Conservation (phyloP, 495 filamentous ascomycete genomes). For the Hyphodiscus hymeniophilus region DNA sequence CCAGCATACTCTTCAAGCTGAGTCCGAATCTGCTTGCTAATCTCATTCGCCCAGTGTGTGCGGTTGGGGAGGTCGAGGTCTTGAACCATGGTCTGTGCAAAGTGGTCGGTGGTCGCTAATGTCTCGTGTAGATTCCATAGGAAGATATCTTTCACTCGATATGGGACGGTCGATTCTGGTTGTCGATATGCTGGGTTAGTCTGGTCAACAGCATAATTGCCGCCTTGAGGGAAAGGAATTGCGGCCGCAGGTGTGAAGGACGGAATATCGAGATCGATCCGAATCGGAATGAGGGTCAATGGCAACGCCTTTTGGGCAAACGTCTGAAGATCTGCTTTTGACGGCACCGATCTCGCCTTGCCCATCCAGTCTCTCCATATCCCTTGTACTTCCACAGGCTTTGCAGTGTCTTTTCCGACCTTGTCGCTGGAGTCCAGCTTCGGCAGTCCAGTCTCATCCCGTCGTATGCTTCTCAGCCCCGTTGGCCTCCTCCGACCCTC, state of each 20-base stretch:
- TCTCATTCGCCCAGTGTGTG: slow-evolving; percentile 56
- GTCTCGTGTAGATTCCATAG: slow-evolving; percentile 97
- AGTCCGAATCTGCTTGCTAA: slow-evolving; percentile 87
- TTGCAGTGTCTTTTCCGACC: slow-evolving; percentile 73
- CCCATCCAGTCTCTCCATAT: slow-evolving; percentile 95
- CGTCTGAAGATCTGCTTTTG: slow-evolving; percentile 61
- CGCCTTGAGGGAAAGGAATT: slow-evolving; percentile 55
- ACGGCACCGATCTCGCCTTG: slow-evolving; percentile 38
- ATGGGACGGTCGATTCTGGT: slow-evolving; percentile 71
- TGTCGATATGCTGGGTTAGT: slow-evolving; percentile 67
- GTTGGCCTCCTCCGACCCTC: slow-evolving; percentile 73
- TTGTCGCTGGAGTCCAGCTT: slow-evolving; percentile 59
- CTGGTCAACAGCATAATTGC: slow-evolving; percentile 24
- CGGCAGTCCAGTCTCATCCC: slow-evolving; percentile 61
- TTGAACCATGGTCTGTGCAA: slow-evolving; percentile 81
- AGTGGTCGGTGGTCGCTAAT: slow-evolving; percentile 88
- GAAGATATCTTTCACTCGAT: slow-evolving; percentile 85
- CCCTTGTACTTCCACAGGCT: slow-evolving; percentile 77
- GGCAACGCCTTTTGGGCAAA: slow-evolving; percentile 80
- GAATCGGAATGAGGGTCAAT: slow-evolving; percentile 86
- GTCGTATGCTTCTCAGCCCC: slow-evolving; percentile 70
- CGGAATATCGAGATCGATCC: slow-evolving; percentile 88
- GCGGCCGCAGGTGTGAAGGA: slow-evolving; percentile 67
- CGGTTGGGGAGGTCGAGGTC: slow-evolving; percentile 86
- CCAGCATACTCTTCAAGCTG: slow-evolving; percentile 96